phyloP scores from a whole-genome alignment of 2,329 filamentous ascomycete genomes.

The Hypoxylon sp. region DNA sequence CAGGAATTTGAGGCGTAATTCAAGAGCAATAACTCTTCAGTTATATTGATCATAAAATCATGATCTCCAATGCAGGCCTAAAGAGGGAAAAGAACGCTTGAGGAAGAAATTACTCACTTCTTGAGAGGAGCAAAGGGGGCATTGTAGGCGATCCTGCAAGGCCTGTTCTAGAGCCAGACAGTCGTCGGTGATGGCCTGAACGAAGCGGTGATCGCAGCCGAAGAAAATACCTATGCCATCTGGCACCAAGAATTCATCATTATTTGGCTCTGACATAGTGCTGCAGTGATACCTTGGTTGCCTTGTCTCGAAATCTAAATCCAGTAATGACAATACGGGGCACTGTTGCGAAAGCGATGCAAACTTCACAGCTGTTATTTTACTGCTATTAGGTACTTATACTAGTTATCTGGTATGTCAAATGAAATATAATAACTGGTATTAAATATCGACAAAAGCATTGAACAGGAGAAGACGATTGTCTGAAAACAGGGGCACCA shows the following conservation, averaged over 20 bases:
- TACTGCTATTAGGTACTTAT: neutral
- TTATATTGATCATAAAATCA: no score
- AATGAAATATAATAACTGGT: neutral
- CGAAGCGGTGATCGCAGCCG: conserved; percentile 32
- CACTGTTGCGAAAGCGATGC: no score
- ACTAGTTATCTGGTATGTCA: neutral
- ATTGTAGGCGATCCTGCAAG: conserved; percentile 1
- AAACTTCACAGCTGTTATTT: no score
- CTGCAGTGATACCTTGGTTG: neutral
- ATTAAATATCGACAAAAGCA: neutral
- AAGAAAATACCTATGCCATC: conserved; percentile 25
- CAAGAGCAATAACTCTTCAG: no score
- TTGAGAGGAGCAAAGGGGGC: conserved; percentile 14
- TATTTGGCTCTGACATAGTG: neutral
- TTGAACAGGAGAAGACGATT: neutral
- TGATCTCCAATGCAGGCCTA: no score
- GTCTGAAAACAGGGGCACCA: neutral
- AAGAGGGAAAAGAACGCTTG: no score
- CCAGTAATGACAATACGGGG: neutral
- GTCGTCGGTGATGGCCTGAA: neutral
- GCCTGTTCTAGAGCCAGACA: neutral
- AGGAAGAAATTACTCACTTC: neutral
- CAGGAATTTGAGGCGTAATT: no score
- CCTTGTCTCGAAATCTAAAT: no score
- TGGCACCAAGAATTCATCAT: neutral